phyloP scores from a whole-genome alignment of 225 moss, liverwort and hornwort species.

The Rhytidiadelphus loreus region DNA sequence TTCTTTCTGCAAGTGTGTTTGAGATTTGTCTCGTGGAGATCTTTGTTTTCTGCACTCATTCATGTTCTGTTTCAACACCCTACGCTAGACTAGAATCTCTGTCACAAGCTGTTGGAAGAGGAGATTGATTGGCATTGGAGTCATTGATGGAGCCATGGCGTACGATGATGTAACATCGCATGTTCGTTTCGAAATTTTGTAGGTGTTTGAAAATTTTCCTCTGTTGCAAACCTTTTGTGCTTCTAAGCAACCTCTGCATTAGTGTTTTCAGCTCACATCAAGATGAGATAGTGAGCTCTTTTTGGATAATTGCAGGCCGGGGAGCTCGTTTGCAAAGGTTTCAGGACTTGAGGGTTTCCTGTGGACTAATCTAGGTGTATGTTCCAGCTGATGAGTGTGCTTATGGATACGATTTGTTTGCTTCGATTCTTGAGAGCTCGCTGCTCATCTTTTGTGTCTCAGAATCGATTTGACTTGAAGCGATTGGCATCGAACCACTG shows the following conservation, averaged over 20 bases:
- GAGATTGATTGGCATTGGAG: background rate
- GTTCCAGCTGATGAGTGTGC: constrained; percentile 7
- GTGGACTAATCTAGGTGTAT: background rate
- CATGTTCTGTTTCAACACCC: background rate
- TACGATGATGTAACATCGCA: background rate
- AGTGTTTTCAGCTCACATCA: background rate
- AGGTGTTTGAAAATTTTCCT: no score
- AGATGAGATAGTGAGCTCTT: background rate
- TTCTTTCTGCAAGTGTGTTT: background rate
- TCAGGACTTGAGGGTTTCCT: background rate
- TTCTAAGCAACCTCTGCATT: background rate
- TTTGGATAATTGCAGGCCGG: background rate
- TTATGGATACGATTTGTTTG: background rate
- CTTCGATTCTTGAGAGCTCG: background rate
- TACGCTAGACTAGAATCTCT: background rate
- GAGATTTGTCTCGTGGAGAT: background rate
- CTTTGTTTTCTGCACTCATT: background rate
- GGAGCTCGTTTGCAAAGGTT: background rate
- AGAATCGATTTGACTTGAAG: background rate
- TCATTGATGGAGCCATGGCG: background rate
- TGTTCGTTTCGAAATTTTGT: no score
- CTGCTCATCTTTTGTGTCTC: background rate
- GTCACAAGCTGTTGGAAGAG: background rate
- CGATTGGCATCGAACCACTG: background rate
- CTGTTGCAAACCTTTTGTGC: background rate